A percentile compares a stretch with the other conserved stretches of the same genome.
These are phyloP conservation scores for Saccharomycopsis lassenensis DNA, from an alignment of 805 yeast genomes.

Conservation along the genomic window DNA sequence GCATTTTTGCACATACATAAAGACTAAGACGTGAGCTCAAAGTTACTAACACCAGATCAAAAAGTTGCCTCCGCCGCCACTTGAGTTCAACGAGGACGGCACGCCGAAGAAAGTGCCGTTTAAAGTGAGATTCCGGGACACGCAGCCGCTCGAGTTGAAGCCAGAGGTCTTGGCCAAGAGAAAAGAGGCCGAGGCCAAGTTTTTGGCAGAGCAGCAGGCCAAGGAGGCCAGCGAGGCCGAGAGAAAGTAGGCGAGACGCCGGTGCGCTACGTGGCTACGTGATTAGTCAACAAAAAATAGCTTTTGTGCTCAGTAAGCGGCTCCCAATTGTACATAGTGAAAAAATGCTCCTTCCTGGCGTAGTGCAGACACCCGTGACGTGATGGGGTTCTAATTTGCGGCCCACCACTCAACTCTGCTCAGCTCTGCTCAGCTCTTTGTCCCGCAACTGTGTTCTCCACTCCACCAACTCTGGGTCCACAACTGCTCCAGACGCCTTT, in stretches of 20 bases:
- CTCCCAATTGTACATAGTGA: no score
- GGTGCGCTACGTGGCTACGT: neutral
- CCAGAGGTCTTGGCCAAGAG: slow-evolving; percentile 23
- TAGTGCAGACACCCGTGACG: neutral
- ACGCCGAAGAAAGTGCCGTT: slow-evolving; percentile 29
- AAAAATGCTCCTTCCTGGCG: neutral
- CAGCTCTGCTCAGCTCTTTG: no score
- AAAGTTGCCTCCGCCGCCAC: slow-evolving; percentile 25
- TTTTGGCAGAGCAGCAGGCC: slow-evolving; percentile 3
- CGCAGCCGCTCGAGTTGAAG: slow-evolving; percentile 30
- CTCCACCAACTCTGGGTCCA: no score
- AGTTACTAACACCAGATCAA: slow-evolving; percentile 27
- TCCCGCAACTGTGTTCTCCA: no score
- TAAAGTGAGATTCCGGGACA: slow-evolving; percentile 26
- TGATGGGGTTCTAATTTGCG: no score
- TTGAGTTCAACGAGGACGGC: slow-evolving; percentile 29
- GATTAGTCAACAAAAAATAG: neutral
- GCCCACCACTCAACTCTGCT: no score
- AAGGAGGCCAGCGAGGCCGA: slow-evolving; percentile 1
- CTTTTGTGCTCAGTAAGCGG: neutral
- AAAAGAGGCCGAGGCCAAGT: slow-evolving; percentile 7
- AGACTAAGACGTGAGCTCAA: no score
- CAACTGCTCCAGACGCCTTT: no score
- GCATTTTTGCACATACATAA: neutral
- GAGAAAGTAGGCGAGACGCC: neutral